These are phyloP conservation scores for Vanderwaltozyma yarrowii DNA, from an alignment of 805 yeast species.

Conservation along the genomic window DNA sequence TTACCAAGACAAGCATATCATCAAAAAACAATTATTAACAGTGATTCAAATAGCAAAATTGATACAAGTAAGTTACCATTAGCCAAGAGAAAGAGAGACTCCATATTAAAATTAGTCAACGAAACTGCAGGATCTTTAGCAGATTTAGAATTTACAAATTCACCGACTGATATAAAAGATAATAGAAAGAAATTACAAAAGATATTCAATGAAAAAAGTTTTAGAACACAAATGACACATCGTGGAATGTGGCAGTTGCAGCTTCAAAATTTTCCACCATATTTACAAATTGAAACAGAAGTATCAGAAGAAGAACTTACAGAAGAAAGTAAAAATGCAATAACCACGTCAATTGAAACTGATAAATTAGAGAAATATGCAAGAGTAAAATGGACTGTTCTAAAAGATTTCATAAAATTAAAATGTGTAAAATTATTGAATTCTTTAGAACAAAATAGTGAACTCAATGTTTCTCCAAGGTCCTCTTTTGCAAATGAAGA, in stretches of 20 bases:
- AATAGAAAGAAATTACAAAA: constrained; percentile 18
- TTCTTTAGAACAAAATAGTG: neutral
- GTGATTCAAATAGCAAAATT: neutral
- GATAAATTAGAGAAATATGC: constrained; percentile 20
- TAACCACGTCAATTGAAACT: constrained; percentile 8
- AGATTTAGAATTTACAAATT: neutral
- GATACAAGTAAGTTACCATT: neutral
- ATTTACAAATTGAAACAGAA: constrained; percentile 19
- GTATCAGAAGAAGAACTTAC: neutral
- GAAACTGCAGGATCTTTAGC: constrained; percentile 1
- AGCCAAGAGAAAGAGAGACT: constrained; percentile 1
- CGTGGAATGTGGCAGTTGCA: constrained; percentile 27
- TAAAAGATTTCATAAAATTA: constrained; percentile 30
- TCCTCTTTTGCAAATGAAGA: neutral
- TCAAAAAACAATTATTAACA: neutral
- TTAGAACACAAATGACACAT: constrained; percentile 28
- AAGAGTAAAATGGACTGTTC: constrained; percentile 29
- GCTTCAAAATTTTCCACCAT: constrained; percentile 26
- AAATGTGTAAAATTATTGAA: constrained; percentile 23
- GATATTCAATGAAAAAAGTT: constrained; percentile 25
- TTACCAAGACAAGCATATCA: constrained; percentile 2
- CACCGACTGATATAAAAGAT: neutral
- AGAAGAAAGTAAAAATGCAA: neutral
- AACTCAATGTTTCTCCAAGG: neutral
- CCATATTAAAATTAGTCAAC: constrained; percentile 2